phyloP scores from a whole-genome alignment of 2,329 filamentous ascomycete species.

The Aphanocladium album region DNA sequence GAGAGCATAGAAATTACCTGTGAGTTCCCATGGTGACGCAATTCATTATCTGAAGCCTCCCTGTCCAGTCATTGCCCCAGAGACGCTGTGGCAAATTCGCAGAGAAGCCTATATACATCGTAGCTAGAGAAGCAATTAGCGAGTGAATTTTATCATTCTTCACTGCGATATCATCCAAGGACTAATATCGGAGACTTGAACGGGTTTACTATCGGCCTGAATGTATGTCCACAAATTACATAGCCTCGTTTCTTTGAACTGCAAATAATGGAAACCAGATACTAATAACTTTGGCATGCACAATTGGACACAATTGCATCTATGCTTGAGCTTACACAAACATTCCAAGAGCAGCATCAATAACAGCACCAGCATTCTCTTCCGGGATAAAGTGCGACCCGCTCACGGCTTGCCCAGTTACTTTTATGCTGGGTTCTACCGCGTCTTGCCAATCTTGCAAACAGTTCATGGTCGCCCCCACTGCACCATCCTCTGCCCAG shows the following conservation, averaged over 20 bases:
- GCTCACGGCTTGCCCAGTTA: slow-evolving; percentile 32
- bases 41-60: slow-evolving; percentile 27
- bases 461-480: slow-evolving; percentile 40
- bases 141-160: no score
- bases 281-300: no score
- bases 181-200: no score
- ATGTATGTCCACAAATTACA: no score
- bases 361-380: slow-evolving; percentile 38
- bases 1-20: slow-evolving; percentile 20
- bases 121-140: no score
- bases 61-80: slow-evolving; percentile 26
- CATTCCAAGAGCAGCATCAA: slow-evolving; percentile 32
- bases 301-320: no score
- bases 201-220: no score
- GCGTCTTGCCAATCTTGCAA: slow-evolving; percentile 41
- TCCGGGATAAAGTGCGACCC: slow-evolving; percentile 41
- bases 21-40: slow-evolving; percentile 27
- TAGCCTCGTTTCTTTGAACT: no score
- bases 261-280: no score
- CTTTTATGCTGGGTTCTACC: slow-evolving; percentile 22
- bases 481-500: slow-evolving; percentile 39
- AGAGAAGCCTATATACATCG: slow-evolving; percentile 22
- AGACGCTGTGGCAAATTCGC: slow-evolving; percentile 30
- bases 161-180: no score
- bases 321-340: slow-evolving; percentile 25